Base-by-base conservation (phyloP, 495 filamentous ascomycete species). In the Aspergillus sclerotioniger region DNA sequence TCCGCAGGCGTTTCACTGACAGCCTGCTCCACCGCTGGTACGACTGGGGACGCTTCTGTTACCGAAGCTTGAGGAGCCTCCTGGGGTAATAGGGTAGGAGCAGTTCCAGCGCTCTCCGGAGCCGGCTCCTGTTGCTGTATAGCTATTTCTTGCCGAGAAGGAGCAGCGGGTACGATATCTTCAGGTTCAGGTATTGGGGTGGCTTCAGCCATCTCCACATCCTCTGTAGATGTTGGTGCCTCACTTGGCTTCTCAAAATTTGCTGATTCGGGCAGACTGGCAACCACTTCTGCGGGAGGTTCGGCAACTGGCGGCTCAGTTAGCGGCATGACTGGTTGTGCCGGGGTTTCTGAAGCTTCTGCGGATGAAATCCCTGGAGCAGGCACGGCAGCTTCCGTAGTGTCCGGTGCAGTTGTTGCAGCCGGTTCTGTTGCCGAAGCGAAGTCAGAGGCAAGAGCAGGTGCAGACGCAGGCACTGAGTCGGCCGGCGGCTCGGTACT, bases 221-320 rank as follows among this genome's bases (percentile, higher is more conserved):
- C 66, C 54, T 73, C 75, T 60, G 50, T 71, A 64, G 8, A 73
- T 72, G 45, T 19, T 6, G 31, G 10, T 3, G 46, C 25, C 44
- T 67, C 56, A 15, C 45, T 25, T 5, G 44, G 29, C 17, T 60
- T 51, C 29, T 55, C 62, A 4, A 51, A 45, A 8, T 51, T 16
- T 21, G 44, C 54, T 41, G 61, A 57, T 16, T 8, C 41, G 17
- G 53, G 21, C 19, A 39, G 19, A 17, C 33, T 47, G 17, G 31
- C 28, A 39, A 20, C 39, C 16, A 45, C 37, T 16, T 56, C 57
- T 47, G 58, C 21, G 52, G 53, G 31, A 19, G 28, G 51, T n/a
- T 54, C 60, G 3, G 62, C 53, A 16, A 54, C 59, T 46, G 57
- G 20, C 15, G 64, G 49, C 8, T 47, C 51, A 47, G 58, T 35